Evolutionary conservation across 208 protist genomes (phyloP), one percentile per base, ranked within the genome.

Genomic region (Acanthamoeba culbertsoni): DNA sequence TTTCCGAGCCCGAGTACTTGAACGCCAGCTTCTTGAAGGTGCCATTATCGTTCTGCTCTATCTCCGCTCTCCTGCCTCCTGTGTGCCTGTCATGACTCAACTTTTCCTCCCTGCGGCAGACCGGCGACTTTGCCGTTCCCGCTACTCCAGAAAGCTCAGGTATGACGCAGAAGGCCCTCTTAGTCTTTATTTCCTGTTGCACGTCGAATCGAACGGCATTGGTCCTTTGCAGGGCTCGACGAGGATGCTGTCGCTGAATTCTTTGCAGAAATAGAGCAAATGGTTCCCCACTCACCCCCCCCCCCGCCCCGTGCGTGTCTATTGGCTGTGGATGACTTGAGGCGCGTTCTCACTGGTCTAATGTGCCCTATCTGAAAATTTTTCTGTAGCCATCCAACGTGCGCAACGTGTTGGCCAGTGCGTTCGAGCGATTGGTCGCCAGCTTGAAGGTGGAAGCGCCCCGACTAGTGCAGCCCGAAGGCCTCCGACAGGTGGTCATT

Each of bases 391-490:
- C 37, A 6, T 1, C 37, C 4, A 89, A 63, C 51, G 86, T 91
- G 62, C 12, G 51, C 1, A 75, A 91, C 26, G 59, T 73, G 31
- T 46, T 91, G 45, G 59, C 42, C 1, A 73, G 55, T 31, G 86
- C 86, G 37, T 55, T 75, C 18, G 86, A 91, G 57, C 86, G 57
- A 33, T 57, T 91, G 23, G 51, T 91, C 2, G 55, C 57, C n/a
- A 91, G 59, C 59, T n/a, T 91, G 37, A 91, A 75, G 37, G 45
- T 91, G 43, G 28, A 48, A 16, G 86, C 86, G 18, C 86, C 86
- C 1, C 37, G 55, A 5, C 86, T 91, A 0, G 10, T 26, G 16
- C 28, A 33, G 18, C 57, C 86, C 2, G 62, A 91, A 23, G 35
- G 14, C 28, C 86, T 91, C 3, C 86, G 86, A 20, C 86, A 65